Conservation (phyloP, 2,329 filamentous ascomycete species). For the Proliferodiscus dingleyae region DNA sequence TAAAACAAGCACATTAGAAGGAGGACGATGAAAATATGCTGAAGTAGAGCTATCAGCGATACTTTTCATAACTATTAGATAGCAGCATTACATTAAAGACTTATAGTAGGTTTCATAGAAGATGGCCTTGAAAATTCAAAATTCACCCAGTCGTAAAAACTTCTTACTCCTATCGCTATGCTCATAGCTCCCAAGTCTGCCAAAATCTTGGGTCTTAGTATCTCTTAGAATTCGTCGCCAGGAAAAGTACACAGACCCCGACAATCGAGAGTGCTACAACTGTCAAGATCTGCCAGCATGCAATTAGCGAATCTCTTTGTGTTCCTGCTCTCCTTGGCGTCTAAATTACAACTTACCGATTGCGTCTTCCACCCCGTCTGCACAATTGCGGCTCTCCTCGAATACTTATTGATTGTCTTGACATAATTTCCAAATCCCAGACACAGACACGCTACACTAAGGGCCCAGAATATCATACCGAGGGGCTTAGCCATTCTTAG, state of each 20-base stretch:
- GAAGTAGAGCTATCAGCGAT: too few species aligned
- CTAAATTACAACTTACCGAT: conserved; percentile 43
- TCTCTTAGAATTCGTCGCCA: conserved; percentile 40
- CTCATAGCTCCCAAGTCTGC: background rate
- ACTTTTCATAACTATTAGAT: too few species aligned
- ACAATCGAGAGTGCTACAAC: conserved; percentile 59
- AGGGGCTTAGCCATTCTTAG: conserved; percentile 74
- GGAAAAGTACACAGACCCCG: conserved; percentile 58
- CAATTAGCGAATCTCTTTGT: background rate
- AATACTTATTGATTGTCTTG: conserved; percentile 75
- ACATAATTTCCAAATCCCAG: conserved; percentile 86
- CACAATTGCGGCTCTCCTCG: conserved; percentile 72
- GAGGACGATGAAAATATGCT: background rate
- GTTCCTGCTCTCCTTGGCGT: background rate
- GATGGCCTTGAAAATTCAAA: background rate
- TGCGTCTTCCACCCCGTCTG: conserved; percentile 95
- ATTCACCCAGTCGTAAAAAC: background rate
- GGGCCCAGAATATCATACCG: conserved; percentile 80
- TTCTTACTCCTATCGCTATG: conserved; percentile 9
- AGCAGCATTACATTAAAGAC: too few species aligned
- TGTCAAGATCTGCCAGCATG: conserved; percentile 49
- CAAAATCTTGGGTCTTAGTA: conserved; percentile 10
- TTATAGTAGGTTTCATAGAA: conserved; percentile 1
- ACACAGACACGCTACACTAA: conserved; percentile 71
- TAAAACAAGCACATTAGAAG: background rate